Evolutionary conservation across 75 land plant species (phyloP), one percentile per base, ranked within the genome.

Genomic region (Sequoiadendron giganteum): DNA sequence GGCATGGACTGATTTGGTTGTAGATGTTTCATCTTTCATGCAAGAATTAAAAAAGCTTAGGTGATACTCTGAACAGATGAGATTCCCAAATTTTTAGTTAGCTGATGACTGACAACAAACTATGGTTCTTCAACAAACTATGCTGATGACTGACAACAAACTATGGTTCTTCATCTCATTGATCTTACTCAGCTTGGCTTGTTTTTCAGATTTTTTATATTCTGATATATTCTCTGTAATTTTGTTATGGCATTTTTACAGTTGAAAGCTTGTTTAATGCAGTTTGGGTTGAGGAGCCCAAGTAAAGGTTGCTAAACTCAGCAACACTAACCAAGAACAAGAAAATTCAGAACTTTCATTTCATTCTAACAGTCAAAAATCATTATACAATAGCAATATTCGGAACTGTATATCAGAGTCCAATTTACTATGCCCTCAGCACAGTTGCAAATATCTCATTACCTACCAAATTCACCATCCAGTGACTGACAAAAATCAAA

Each of bases 1-100:
- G 39, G 75, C 55, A 38, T 36, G n/a, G 61, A 47, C 54, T 88
- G 36, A 42, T 68, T 45, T 30, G 14, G 48, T 34, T 30, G 32
- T 87, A 21, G 36, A 83, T 10, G 40, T 80, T 36, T 86, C 39
- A 85, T 87, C 0, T 85, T 85, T 52, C 15, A 80, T 82, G 45
- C 9, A 49, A 47, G 3, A 3, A 82, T 21, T 28, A n/a, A 47
- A 47, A 43, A 11, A n/a, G 16, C 13, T 82, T 82, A 47, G 32
- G 5, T 19, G 14, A 82, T 47, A 82, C 30, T 45, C n/a, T 47
- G 34, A 28, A 11, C 13, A 47, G 25, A 28, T 82, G 15, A n/a
- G 84, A 45, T n/a, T 45, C 84, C 10, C 13, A 82, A 45, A 82
- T n/a, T n/a, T 82, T n/a, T 8, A 10, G 32, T 82, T 42, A n/a